Base-by-base conservation (phyloP, 345 rosid genomes). In the Brassica napus region DNA sequence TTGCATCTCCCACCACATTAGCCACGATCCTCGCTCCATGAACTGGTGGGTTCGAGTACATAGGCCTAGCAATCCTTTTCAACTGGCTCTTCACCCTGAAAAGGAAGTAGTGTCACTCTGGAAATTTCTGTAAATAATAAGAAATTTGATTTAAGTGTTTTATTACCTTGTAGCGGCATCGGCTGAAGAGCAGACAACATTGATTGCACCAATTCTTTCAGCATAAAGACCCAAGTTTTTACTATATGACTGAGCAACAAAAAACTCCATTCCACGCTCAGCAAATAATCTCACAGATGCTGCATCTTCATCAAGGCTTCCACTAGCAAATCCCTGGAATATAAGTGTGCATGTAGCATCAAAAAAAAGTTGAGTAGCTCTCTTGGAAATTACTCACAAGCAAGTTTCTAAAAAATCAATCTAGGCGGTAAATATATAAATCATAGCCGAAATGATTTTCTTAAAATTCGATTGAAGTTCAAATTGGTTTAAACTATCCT, bases 1-100 rank as follows among this genome's bases (percentile, higher is more conserved):
- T 73, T 52, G 94, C 87, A 85, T 93, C 93, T 1, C 98, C 94
- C 10, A 95, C 99, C 14, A 95, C 87, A 68, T 84, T 79, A 0
- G 99, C 97, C 32, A 95, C 99, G 23, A 95, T 89, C 76, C 90
- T 93, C 14, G 99, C 98, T 37, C 99, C 98, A 26, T 93, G 99
- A 71, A 93, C 85, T 9, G 99, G 97, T 77, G 99, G 99, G 68
- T 91, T 95, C 3, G 99, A 95, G 86, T 95, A 90, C 99, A 95
- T 95, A 34, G 98, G 99, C 57, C 99, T 87, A 52, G 99, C 98
- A 72, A 95, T 84, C 81, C 97, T 90, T 83, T 95, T 93, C 88
- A 95, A 83, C 65, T 95, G 99, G 89, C 99, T 95, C 91, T 93
- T 95, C 1, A 93, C 98, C 88, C 99, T 95, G 90, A 81, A 39